Evolutionary conservation across 768 basidiomycete genomes (phyloP).

Genomic region (Sporobolomyces phaffii): DNA sequence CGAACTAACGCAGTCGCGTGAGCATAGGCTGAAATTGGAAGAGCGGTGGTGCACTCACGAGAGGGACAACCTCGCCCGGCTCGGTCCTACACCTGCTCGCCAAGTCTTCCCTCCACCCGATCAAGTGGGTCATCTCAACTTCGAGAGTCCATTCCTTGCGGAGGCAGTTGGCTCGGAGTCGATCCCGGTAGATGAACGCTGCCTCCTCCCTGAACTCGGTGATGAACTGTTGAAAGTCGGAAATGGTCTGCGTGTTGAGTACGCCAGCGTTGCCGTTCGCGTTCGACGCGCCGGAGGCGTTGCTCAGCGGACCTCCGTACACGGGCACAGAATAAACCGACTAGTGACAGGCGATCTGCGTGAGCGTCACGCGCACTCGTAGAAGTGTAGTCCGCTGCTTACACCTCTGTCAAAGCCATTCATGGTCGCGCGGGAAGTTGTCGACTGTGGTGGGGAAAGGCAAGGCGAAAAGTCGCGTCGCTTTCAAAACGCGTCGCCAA

Average conservation of each 20-base stretch:
- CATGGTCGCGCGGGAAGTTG: background rate
- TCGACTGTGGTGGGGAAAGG: background rate
- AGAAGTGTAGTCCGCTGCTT: background rate
- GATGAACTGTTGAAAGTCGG: slow-evolving; percentile 33
- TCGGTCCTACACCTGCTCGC: slow-evolving; percentile 82
- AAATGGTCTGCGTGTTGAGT: slow-evolving; percentile 33
- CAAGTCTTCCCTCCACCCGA: slow-evolving; percentile 84
- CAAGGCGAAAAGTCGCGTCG: slow-evolving; percentile 4
- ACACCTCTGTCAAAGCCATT: slow-evolving; percentile 36
- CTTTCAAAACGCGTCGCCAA: background rate
- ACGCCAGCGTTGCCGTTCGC: background rate
- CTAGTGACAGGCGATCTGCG: background rate
- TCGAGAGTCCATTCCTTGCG: slow-evolving; percentile 80
- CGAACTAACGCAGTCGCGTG: slow-evolving; percentile 62
- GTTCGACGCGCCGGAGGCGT: slow-evolving; percentile 15
- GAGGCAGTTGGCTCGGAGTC: slow-evolving; percentile 78
- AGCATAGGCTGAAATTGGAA: background rate
- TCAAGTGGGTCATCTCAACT: slow-evolving; percentile 64
- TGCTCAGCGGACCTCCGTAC: slow-evolving; percentile 16
- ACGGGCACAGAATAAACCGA: slow-evolving; percentile 31
- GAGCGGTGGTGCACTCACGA: slow-evolving; percentile 54
- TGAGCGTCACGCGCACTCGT: background rate
- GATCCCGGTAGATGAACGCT: slow-evolving; percentile 53
- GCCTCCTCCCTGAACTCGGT: slow-evolving; percentile 36
- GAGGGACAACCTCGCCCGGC: slow-evolving; percentile 79